Evolutionary conservation across 1,284 basidiomycete genomes (phyloP).

Genomic region (Cerrena zonata): DNA sequence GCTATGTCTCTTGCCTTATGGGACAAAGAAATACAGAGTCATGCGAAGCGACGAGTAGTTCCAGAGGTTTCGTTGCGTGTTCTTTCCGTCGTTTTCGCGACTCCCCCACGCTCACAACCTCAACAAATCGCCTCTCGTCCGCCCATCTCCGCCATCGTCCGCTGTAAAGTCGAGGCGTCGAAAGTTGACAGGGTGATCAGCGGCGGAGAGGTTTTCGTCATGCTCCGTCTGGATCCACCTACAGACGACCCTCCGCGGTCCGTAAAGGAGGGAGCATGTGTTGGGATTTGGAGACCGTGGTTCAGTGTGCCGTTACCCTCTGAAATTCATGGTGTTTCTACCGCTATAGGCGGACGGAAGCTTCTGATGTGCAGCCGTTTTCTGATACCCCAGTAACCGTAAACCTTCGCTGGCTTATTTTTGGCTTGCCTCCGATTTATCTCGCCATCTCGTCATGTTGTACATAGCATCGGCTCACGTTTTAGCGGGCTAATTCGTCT

Average conservation of each 20-base stretch:
- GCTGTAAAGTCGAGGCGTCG: neutral
- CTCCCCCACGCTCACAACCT: neutral
- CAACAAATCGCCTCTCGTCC: neutral
- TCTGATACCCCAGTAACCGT: neutral
- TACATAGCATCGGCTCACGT: too few relatives aligned
- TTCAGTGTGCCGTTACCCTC: neutral
- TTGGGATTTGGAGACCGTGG: conserved; percentile 3
- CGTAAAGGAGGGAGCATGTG: neutral
- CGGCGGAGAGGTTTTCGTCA: neutral
- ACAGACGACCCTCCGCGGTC: neutral
- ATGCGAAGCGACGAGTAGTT: neutral
- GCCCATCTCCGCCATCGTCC: neutral
- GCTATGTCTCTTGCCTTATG: neutral
- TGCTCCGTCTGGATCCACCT: neutral
- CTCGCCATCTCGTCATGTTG: too few relatives aligned
- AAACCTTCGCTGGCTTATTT: too few relatives aligned
- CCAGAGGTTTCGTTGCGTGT: neutral
- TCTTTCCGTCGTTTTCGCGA: neutral
- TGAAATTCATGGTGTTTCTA: neutral
- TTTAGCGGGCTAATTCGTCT: too few relatives aligned
- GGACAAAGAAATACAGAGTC: neutral
- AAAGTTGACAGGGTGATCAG: neutral
- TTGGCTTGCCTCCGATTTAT: too few relatives aligned
- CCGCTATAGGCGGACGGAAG: neutral
- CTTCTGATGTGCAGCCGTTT: neutral